phyloP scores from a whole-genome alignment of 1,139 yeast species.

The Scheffersomyces lignicola region DNA sequence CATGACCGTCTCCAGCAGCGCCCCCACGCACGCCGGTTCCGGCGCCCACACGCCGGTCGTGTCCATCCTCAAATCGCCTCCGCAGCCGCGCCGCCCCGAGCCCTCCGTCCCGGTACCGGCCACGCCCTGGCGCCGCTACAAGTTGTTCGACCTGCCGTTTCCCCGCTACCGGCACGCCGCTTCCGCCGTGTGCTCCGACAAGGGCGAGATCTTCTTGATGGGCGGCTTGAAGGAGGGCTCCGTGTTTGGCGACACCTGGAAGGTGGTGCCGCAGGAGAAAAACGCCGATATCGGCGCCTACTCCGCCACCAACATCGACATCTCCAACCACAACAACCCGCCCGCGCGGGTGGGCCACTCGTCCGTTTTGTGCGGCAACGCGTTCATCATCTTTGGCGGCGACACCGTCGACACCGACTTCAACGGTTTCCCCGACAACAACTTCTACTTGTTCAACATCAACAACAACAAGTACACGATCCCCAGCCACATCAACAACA shows the following conservation, averaged over 20 bases:
- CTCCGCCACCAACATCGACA: conserved; percentile 64
- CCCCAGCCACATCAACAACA: conserved; percentile 76
- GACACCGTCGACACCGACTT: conserved; percentile 87
- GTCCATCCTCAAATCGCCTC: conserved; percentile 6
- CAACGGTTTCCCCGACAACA: conserved; percentile 82
- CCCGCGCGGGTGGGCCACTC: conserved; percentile 98
- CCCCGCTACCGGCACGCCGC: conserved; percentile 96
- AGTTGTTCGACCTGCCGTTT: conserved; percentile 77
- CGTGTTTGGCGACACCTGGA: conserved; percentile 96
- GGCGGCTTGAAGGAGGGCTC: conserved; percentile 94
- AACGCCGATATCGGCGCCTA: conserved; percentile 32
- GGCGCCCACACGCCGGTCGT: not conserved
- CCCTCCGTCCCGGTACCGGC: too few relatives aligned
- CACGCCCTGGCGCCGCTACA: conserved; percentile 78
- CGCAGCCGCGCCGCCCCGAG: conserved; percentile 2
- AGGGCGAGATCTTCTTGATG: conserved; percentile 83
- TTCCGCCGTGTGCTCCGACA: conserved; percentile 69
- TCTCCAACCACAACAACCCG: conserved; percentile 58
- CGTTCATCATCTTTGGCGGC: conserved; percentile 94
- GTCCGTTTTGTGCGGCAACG: conserved; percentile 88
- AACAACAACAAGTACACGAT: conserved; percentile 89
- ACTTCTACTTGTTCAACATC: conserved; percentile 84
- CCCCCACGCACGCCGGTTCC: not conserved
- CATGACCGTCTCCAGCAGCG: not conserved
- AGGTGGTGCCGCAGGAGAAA: conserved; percentile 46